Evolutionary conservation across 116 monocot genomes (phyloP).

Genomic region (Cymodocea nodosa): DNA sequence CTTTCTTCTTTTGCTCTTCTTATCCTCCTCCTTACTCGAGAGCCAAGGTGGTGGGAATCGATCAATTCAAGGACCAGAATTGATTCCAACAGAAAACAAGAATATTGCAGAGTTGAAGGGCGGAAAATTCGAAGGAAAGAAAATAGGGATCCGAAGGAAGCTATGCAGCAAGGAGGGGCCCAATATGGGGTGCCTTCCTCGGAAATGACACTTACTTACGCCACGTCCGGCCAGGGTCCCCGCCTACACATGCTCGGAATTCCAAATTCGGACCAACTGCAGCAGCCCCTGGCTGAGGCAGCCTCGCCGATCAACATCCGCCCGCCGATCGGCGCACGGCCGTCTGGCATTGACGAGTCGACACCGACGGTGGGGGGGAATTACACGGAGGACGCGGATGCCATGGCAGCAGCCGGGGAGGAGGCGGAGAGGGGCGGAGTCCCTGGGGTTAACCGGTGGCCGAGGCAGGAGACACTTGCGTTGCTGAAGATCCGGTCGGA

Average conservation of each 20-base stretch:
- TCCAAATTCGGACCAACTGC: constrained; percentile 2
- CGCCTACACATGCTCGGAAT: constrained; percentile 11
- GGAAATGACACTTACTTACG: constrained; percentile 11
- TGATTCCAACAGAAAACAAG: too few species aligned
- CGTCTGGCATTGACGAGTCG: constrained; percentile 23
- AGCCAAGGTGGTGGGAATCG: too few species aligned
- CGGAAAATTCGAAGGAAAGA: too few species aligned
- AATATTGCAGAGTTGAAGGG: not conserved
- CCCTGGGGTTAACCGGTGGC: constrained; percentile 53
- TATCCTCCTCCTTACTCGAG: not conserved
- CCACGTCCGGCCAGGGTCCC: constrained; percentile 1
- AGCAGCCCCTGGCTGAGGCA: constrained; percentile 23
- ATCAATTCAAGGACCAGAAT: too few species aligned
- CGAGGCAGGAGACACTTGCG: constrained; percentile 68
- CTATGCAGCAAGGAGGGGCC: constrained; percentile 74
- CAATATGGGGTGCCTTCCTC: constrained; percentile 44
- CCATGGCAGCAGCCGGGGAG: constrained; percentile 14
- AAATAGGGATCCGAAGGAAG: not conserved
- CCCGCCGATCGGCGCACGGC: constrained; percentile 12
- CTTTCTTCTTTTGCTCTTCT: not conserved
- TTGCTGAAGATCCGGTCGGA: constrained; percentile 90
- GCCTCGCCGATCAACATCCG: constrained; percentile 63
- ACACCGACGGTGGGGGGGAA: not conserved
- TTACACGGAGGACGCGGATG: constrained; percentile 25
- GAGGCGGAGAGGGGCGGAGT: constrained; percentile 27